Conservation (phyloP, 2,329 filamentous ascomycete genomes). For the Neofusicoccum laricinum region DNA sequence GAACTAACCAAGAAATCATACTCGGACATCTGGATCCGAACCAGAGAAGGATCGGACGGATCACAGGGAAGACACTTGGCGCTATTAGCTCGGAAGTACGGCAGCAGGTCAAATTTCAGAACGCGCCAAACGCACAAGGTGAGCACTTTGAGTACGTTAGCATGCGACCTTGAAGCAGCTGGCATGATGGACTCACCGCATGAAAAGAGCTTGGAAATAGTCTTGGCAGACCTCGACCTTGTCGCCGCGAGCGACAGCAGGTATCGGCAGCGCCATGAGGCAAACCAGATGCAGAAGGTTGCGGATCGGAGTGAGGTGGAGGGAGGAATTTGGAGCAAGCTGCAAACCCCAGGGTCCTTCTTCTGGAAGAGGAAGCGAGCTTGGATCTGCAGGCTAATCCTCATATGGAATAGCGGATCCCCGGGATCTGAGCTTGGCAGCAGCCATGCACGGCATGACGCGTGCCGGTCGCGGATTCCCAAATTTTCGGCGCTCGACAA, state of each 20-base stretch:
- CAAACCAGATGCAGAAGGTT: too few relatives aligned
- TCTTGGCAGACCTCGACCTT: not conserved
- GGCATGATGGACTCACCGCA: not conserved
- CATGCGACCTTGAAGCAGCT: not conserved
- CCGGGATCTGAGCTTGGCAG: constrained; percentile 11
- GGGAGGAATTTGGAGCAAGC: not conserved
- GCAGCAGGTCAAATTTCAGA: not conserved
- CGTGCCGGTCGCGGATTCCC: constrained; percentile 21
- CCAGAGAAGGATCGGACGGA: not conserved
- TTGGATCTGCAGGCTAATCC: not conserved
- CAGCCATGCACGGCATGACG: constrained; percentile 3
- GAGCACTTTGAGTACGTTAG: not conserved
- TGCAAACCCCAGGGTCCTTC: not conserved
- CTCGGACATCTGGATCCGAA: not conserved
- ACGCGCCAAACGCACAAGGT: not conserved
- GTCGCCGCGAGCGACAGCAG: not conserved
- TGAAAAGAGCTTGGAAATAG: not conserved
- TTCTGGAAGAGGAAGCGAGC: constrained; percentile 12
- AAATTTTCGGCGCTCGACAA: constrained; percentile 16
- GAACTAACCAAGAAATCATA: not conserved
- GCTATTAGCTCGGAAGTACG: not conserved
- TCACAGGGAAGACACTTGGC: not conserved
- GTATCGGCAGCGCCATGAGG: not conserved
- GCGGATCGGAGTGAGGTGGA: not conserved
- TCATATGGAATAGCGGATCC: not conserved